phyloP scores from a whole-genome alignment of 768 basidiomycete genomes.

The Panaeolus cyanescens region DNA sequence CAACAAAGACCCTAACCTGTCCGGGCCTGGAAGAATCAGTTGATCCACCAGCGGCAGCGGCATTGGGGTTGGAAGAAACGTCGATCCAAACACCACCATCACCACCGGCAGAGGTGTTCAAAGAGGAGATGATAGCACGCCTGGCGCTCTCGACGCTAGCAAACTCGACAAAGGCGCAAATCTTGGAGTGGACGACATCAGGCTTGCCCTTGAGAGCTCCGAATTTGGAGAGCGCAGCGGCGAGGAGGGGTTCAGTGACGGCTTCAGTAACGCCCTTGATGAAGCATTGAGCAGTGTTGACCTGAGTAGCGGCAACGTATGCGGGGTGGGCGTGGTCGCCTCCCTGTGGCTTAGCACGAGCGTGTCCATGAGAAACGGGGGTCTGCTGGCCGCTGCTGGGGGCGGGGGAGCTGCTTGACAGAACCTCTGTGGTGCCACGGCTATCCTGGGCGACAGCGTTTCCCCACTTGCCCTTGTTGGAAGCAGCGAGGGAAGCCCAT shows the following conservation, averaged over 20 bases:
- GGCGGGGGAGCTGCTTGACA: slow-evolving; percentile 37
- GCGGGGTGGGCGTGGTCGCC: slow-evolving; percentile 43
- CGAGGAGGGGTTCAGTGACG: slow-evolving; percentile 54
- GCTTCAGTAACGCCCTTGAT: slow-evolving; percentile 87
- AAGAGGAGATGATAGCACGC: slow-evolving; percentile 76
- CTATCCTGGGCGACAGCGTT: slow-evolving; percentile 76
- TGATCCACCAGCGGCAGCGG: slow-evolving; percentile 48
- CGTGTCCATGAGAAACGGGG: slow-evolving; percentile 27
- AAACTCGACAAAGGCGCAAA: slow-evolving; percentile 96
- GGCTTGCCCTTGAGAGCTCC: slow-evolving; percentile 78
- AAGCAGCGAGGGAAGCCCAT: slow-evolving; percentile 91
- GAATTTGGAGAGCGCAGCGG: slow-evolving; percentile 59
- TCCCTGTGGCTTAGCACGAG: slow-evolving; percentile 32
- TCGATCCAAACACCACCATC: slow-evolving; percentile 88
- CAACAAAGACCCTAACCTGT: slow-evolving; percentile 67
- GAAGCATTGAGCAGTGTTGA: slow-evolving; percentile 83
- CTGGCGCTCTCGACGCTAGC: slow-evolving; percentile 73
- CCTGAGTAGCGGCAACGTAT: slow-evolving; percentile 55
- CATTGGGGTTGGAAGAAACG: slow-evolving; percentile 20
- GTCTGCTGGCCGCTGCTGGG: slow-evolving; percentile 43
- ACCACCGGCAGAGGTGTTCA: slow-evolving; percentile 72
- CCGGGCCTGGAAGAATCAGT: neutral
- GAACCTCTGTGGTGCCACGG: slow-evolving; percentile 71
- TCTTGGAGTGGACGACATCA: slow-evolving; percentile 85
- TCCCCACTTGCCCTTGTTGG: slow-evolving; percentile 85